Conservation (phyloP, 805 yeast species). For the Millerozyma miso region DNA sequence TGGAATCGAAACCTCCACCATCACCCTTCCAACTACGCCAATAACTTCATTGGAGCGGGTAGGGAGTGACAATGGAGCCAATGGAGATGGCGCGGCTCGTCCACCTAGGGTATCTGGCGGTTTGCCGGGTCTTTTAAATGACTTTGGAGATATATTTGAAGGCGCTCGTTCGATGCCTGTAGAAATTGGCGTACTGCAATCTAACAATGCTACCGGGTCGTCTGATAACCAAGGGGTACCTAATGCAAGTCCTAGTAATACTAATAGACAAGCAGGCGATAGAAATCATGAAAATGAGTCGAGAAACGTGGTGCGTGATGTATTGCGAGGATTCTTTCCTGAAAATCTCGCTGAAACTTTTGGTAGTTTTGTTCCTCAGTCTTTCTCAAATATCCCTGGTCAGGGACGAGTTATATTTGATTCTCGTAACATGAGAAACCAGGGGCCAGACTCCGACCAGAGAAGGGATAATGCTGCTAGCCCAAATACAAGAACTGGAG, state of each 20-base stretch:
- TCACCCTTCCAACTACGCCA: constrained; percentile 8
- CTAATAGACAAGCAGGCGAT: background rate
- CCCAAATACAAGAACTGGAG: background rate
- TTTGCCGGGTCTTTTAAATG: constrained; percentile 14
- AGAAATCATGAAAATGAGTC: background rate
- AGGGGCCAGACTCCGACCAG: background rate
- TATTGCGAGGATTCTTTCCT: constrained; percentile 13
- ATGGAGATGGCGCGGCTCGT: background rate
- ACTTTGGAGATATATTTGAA: constrained; percentile 20
- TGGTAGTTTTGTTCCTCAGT: constrained; percentile 8
- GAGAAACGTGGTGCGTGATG: constrained; percentile 8
- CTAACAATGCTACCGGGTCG: background rate
- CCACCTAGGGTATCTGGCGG: constrained; percentile 1
- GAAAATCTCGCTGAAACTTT: constrained; percentile 8
- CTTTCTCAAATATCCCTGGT: constrained; percentile 6
- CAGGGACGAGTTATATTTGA: constrained; percentile 1
- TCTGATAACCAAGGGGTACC: background rate
- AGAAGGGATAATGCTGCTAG: background rate
- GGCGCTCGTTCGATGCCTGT: constrained; percentile 6
- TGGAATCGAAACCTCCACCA: constrained; percentile 21
- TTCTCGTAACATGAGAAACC: background rate
- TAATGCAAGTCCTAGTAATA: background rate
- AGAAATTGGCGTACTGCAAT: background rate
- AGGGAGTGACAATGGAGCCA: constrained; percentile 2
- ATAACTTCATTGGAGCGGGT: constrained; percentile 9